phyloP scores from a whole-genome alignment of 2,329 filamentous ascomycete genomes.

The Pezicula neosporulosa region DNA sequence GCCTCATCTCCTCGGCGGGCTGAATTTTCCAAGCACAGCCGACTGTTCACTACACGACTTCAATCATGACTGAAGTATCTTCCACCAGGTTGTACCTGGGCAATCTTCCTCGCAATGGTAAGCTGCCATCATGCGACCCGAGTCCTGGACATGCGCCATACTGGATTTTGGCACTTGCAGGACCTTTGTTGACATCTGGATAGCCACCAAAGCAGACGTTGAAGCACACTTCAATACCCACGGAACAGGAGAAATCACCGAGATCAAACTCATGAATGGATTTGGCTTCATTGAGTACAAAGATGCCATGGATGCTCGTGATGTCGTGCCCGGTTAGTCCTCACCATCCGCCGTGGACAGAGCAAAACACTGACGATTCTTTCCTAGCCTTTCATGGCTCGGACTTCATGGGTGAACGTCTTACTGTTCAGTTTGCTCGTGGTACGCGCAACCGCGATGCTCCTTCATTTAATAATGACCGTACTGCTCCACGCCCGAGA shows the following conservation, averaged over 20 bases:
- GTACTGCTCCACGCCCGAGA: conserved; percentile 74
- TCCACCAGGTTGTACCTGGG: conserved; percentile 94
- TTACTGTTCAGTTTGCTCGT: conserved; percentile 97
- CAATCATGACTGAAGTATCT: conserved; percentile 76
- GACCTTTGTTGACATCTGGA: conserved; percentile 14
- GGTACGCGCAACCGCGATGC: conserved; percentile 71
- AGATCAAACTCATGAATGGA: conserved; percentile 99
- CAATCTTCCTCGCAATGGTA: conserved; percentile 95
- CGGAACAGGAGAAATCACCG: conserved; percentile 95
- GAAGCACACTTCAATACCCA: conserved; percentile 93
- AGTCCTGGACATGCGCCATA: conserved; percentile 3
- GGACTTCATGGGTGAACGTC: conserved; percentile 95
- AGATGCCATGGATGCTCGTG: conserved; percentile 94
- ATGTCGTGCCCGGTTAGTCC: conserved; percentile 90
- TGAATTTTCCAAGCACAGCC: neutral
- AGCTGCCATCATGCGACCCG: conserved; percentile 31
- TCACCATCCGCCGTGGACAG: conserved; percentile 12
- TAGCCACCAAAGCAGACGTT: conserved; percentile 95
- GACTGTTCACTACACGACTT: neutral
- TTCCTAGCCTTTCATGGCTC: conserved; percentile 71
- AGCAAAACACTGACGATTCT: conserved; percentile 19
- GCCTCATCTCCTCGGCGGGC: neutral
- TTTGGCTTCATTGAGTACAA: conserved; percentile 99
- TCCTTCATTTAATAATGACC: conserved; percentile 54
- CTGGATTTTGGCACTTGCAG: neutral